Evolutionary conservation across 202 grass and related monocot genomes (phyloP), one percentile per base, ranked within the genome.

Genomic region (Dendrocalamus latiflorus): DNA sequence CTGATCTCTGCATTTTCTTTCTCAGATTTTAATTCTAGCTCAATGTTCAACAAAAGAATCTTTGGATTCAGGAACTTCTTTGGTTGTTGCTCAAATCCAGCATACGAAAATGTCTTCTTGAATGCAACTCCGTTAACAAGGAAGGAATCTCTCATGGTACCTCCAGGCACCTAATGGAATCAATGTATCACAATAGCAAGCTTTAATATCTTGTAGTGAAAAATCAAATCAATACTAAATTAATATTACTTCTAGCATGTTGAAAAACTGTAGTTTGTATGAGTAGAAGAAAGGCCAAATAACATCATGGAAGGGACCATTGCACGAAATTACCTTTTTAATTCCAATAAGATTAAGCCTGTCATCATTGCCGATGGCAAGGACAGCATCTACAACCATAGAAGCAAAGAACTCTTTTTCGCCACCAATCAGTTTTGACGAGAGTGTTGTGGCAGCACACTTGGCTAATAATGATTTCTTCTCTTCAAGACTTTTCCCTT

Each of bases 1-100:
- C 95, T 91, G 68, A 98, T 98, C 83, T 98, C 95, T 21, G 92
- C 95, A 78, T 98, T 98, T 95, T 98, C 95, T 87, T 98, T 98
- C 91, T 98, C 95, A 74, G 92, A 98, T 71, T 98, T 98, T 10
- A 98, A 38, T 72, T 98, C 95, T 74, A 98, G 80, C 81, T 98
- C 95, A 86, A 94, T 97, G 82, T 94, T 97, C 70, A 97, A 86
- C 75, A 92, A 77, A 80, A 97, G 90, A 80, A 97, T 95, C 80
- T 98, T 95, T 1, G 92, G 95, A 70, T 87, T 97, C 58, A 97
- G 22, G 78, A 97, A 97, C 72, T 94, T 97, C 80, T 97, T 97
- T 71, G 94, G 94, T 79, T 97, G 94, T 64, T 97, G 94, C 66
- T 97, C 91, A 70, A 97, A 97, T 56, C 91, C 91, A 77, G 91